Evolutionary conservation across 306 rosid genomes (phyloP).

Genomic region (Biancaea sappan): DNA sequence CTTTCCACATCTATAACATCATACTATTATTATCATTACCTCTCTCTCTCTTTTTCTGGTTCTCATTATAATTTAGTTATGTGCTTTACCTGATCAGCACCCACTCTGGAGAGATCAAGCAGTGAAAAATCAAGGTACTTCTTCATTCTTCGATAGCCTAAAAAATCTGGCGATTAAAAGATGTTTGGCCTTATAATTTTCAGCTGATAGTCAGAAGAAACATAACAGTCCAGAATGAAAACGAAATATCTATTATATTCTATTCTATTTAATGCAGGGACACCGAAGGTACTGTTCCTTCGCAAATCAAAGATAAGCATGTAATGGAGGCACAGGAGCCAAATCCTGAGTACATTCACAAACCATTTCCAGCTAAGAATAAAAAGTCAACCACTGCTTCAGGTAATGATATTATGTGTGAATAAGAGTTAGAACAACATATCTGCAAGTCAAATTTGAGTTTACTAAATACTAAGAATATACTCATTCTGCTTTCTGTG

Average conservation of each 20-base stretch:
- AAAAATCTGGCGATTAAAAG: background rate
- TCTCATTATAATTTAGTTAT: background rate
- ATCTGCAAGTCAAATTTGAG: too few relatives aligned
- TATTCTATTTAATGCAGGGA: constrained; percentile 47
- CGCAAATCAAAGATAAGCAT: constrained; percentile 37
- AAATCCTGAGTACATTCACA: constrained; percentile 42
- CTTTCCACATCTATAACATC: background rate
- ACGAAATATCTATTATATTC: too few relatives aligned
- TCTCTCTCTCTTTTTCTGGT: constrained; percentile 27
- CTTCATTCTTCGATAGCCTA: background rate
- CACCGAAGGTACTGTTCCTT: constrained; percentile 16
- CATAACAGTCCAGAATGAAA: background rate
- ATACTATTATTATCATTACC: background rate
- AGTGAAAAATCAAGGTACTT: constrained; percentile 41
- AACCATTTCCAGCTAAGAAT: constrained; percentile 41
- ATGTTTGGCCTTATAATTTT: background rate
- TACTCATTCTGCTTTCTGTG: too few relatives aligned
- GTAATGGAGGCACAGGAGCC: constrained; percentile 49
- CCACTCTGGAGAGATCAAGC: constrained; percentile 35
- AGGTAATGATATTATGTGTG: constrained; percentile 12
- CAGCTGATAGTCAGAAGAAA: background rate
- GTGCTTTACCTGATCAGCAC: constrained; percentile 39
- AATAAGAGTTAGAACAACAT: too few relatives aligned
- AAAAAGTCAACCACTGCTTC: constrained; percentile 30
- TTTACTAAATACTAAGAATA: too few relatives aligned